Conservation (phyloP, 345 rosid genomes). For the Gossypium herbaceum region DNA sequence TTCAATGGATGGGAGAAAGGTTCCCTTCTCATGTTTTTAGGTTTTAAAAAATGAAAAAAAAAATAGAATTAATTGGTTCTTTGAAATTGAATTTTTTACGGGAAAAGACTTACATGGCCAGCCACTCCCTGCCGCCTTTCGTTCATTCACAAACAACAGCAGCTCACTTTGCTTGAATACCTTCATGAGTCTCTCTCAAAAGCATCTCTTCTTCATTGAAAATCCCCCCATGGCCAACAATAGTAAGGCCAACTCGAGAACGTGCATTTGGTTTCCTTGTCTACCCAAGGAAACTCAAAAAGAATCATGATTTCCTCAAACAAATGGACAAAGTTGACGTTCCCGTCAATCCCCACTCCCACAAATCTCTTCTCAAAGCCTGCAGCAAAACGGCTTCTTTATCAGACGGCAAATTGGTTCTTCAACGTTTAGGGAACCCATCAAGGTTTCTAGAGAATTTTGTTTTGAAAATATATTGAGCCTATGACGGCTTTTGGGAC, state of each 20-base stretch:
- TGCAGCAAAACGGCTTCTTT: conserved; percentile 41
- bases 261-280: not conserved
- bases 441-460: conserved; percentile 42
- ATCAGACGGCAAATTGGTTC: conserved; percentile 46
- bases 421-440: conserved; percentile 31
- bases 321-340: conserved; percentile 52
- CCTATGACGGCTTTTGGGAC: conserved; percentile 47
- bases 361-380: conserved; percentile 39
- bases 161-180: conserved; percentile 22
- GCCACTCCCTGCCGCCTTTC: conserved; percentile 18
- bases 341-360: conserved; percentile 35
- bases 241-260: not conserved
- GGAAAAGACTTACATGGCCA: conserved; percentile 15
- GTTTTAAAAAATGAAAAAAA: too few species aligned
- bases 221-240: not conserved
- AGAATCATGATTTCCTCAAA: conserved; percentile 51
- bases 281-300: conserved; percentile 39
- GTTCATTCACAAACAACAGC: conserved; percentile 4
- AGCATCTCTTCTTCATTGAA: conserved; percentile 19
- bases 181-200: conserved; percentile 61
- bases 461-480: conserved; percentile 43
- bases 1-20: too few species aligned
- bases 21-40: too few species aligned
- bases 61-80: too few species aligned
- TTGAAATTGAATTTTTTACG: not conserved